Conservation (phyloP, 345 rosid species). For the Brassica napus region Da-Ae NC_063450.1:10196001-10196500, state of each 20-base stretch:
- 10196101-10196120: slow-evolving; percentile 56
- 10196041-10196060: slow-evolving; percentile 86
- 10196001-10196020: slow-evolving; percentile 81
- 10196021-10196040: slow-evolving; percentile 82
- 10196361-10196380: slow-evolving; percentile 23
- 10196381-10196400: neutral
- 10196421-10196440: slow-evolving; percentile 1
- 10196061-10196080: slow-evolving; percentile 48
- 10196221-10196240: slow-evolving; percentile 74
- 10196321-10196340: slow-evolving; percentile 77
- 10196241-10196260: slow-evolving; percentile 90
- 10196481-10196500: neutral
- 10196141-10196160: slow-evolving; percentile 64
- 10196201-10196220: slow-evolving; percentile 91
- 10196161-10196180: slow-evolving; percentile 40
- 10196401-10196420: slow-evolving; percentile 37
- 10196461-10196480: slow-evolving; percentile 17
- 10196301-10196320: slow-evolving; percentile 67
- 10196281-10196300: slow-evolving; percentile 85
- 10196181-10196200: slow-evolving; percentile 44
- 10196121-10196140: slow-evolving; percentile 56
- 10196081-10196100: slow-evolving; percentile 54
- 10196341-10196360: slow-evolving; percentile 60
- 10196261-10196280: slow-evolving; percentile 90
- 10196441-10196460: slow-evolving; percentile 22